These are phyloP conservation scores for Corymbia calophylla DNA, from an alignment of 441 rosid species.

Conservation along the genomic window DNA sequence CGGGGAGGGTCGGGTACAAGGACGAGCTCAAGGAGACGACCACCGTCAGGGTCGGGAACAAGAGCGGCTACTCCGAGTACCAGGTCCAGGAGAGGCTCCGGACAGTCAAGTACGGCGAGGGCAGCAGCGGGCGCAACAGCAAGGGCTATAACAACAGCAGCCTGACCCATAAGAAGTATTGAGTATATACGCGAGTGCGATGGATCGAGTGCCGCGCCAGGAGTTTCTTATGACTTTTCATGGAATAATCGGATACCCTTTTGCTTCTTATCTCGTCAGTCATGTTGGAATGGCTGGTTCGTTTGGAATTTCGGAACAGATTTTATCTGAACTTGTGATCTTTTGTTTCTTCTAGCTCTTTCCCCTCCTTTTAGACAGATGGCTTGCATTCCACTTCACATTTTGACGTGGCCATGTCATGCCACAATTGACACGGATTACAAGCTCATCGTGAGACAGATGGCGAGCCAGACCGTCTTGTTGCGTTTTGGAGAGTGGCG, in stretches of 20 bases:
- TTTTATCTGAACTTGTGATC: fast-evolving
- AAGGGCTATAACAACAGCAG: neutral
- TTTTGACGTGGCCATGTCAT: fast-evolving
- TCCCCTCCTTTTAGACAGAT: neutral
- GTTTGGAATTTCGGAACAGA: neutral
- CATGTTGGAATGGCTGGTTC: neutral
- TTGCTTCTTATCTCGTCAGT: neutral
- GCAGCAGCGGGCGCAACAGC: neutral
- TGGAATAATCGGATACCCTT: neutral
- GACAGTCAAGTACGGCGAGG: neutral
- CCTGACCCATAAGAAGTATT: neutral
- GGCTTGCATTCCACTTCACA: neutral
- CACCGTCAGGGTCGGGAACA: neutral
- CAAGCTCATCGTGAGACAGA: neutral
- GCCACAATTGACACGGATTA: neutral
- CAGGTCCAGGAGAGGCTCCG: neutral
- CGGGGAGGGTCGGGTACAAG: neutral
- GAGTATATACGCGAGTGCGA: neutral
- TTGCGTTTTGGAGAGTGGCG: neutral
- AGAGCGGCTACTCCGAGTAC: neutral
- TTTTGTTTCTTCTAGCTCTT: neutral
- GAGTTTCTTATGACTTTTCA: neutral
- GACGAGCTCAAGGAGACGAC: neutral
- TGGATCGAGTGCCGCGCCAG: neutral
- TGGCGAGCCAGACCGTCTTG: neutral